Conservation (phyloP, 129 eudicot genomes). For the Chrysanthemum makinoi region DNA sequence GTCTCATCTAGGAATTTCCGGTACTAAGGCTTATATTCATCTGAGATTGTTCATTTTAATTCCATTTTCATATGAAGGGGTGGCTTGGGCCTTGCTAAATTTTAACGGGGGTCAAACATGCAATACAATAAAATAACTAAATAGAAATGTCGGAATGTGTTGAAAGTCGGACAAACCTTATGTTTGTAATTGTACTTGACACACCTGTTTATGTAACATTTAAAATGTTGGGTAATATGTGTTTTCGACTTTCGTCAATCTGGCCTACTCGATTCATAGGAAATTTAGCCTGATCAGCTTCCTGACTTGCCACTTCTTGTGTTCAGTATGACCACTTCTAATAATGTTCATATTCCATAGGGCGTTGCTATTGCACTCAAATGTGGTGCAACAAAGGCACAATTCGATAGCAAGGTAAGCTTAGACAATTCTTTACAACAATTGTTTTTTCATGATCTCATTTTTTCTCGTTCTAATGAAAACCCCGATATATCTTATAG, state of each 20-base stretch:
- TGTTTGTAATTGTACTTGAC: too few species aligned
- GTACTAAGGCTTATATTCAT: too few species aligned
- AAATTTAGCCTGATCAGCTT: too few species aligned
- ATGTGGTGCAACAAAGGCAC: slow-evolving; percentile 98
- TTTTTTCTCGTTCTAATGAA: not conserved
- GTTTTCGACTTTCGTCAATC: too few species aligned
- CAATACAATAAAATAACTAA: not conserved
- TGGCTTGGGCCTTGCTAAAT: too few species aligned
- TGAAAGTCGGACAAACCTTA: not conserved
- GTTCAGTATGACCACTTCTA: not conserved
- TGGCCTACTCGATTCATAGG: too few species aligned
- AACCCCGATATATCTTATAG: slow-evolving; percentile 32
- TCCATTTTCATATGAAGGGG: too few species aligned
- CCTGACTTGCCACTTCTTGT: not conserved
- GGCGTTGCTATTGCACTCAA: slow-evolving; percentile 89
- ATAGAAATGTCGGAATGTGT: not conserved
- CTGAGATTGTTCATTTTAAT: too few species aligned
- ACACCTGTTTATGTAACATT: too few species aligned
- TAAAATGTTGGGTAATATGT: too few species aligned
- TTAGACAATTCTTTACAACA: not conserved
- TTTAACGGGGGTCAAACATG: too few species aligned
- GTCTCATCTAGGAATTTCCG: too few species aligned
- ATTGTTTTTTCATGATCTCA: not conserved
- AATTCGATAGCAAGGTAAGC: slow-evolving; percentile 92
- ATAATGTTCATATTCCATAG: slow-evolving; percentile 30